Percentiles rank a stretch among this genome's conserved stretches.
These are phyloP conservation scores for Dioscorea alata DNA, from an alignment of 106 monocot species.

Conservation along the genomic window DNA sequence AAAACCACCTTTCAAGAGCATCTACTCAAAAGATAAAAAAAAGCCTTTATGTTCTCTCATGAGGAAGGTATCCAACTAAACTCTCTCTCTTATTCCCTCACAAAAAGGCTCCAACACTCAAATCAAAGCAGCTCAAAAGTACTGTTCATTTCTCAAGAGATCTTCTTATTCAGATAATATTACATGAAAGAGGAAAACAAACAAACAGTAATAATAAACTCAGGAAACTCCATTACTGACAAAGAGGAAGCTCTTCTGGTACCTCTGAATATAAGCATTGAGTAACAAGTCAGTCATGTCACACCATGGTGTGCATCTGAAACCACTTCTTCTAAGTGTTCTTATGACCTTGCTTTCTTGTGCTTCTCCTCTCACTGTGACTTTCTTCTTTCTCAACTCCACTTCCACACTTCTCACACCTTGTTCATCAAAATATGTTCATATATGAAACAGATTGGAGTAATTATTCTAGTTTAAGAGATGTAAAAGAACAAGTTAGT, in stretches of 20 bases:
- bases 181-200: neutral
- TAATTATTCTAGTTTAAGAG: neutral
- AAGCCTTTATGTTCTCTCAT: neutral
- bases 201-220: neutral
- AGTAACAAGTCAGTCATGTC: neutral
- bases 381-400: neutral
- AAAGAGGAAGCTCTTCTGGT: neutral
- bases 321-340: neutral
- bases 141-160: neutral
- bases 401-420: constrained; percentile 2
- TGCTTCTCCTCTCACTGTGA: neutral
- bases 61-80: neutral
- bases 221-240: neutral
- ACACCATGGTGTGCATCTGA: constrained; percentile 5
- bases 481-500: neutral
- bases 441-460: neutral
- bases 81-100: neutral
- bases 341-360: neutral
- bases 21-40: constrained; percentile 1
- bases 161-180: neutral
- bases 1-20: constrained; percentile 2
- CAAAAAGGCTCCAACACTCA: neutral
- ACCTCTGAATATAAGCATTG: neutral
- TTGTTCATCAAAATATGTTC: neutral
- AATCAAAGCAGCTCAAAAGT: neutral